These are phyloP conservation scores for Pezicula carpinea DNA, from an alignment of 2,329 filamentous ascomycete species.

Conservation along the genomic window DNA sequence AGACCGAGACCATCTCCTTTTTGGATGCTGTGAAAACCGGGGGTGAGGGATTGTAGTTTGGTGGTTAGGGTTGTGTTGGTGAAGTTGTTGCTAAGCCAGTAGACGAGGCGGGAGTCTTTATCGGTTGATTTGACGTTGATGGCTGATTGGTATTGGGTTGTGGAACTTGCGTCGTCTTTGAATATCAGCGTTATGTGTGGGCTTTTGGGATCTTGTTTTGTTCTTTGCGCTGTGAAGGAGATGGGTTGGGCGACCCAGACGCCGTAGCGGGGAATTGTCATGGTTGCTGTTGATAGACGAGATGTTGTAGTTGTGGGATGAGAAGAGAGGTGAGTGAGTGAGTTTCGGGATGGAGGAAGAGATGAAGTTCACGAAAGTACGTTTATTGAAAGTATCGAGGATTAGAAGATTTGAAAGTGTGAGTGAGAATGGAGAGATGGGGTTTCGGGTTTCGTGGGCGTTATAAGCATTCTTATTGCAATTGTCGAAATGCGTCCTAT, in stretches of 20 bases:
- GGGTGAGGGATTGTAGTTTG: constrained; percentile 9
- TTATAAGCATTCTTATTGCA: too few relatives aligned
- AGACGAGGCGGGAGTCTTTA: constrained; percentile 35
- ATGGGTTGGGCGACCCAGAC: constrained; percentile 19
- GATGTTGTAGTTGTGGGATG: too few relatives aligned
- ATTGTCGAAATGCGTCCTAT: too few relatives aligned
- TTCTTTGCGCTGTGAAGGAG: constrained; percentile 10
- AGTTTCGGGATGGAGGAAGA: too few relatives aligned
- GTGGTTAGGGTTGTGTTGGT: constrained; percentile 24
- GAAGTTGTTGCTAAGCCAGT: constrained; percentile 44
- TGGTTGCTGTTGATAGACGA: too few relatives aligned
- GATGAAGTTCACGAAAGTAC: too few relatives aligned
- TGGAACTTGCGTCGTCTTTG: constrained; percentile 8
- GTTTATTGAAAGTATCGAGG: too few relatives aligned
- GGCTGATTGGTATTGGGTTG: constrained; percentile 8
- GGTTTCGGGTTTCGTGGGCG: too few relatives aligned
- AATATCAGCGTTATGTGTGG: constrained; percentile 20
- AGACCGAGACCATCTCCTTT: constrained; percentile 6
- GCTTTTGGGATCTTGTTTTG: constrained; percentile 1
- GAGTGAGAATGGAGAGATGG: too few relatives aligned
- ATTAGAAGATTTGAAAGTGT: too few relatives aligned
- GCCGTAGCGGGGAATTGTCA: constrained; percentile 9
- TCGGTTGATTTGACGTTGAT: constrained; percentile 23
- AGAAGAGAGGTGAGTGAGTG: too few relatives aligned
- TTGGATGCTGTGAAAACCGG: constrained; percentile 8